Conservation (phyloP, 108 stramenopile genomes). For the Cyclostephanos invisitatus region DNA sequence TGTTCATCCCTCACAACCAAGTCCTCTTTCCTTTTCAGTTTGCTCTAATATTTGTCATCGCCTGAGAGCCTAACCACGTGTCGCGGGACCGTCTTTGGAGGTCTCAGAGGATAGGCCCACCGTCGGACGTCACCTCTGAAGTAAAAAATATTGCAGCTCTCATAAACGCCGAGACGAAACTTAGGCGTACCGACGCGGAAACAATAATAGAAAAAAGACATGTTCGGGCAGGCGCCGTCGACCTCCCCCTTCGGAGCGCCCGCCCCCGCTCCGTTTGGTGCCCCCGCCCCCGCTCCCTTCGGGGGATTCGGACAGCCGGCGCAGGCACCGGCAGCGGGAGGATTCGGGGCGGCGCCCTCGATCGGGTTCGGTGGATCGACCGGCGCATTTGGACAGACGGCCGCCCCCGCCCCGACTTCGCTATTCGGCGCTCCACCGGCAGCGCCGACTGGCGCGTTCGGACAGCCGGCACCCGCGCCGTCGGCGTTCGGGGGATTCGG, state of each 20-base stretch:
- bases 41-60: neutral
- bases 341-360: conserved; percentile 10
- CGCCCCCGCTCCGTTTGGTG: conserved; percentile 44
- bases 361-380: neutral
- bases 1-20: neutral
- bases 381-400: conserved; percentile 18
- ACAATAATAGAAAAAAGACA: conserved; percentile 1
- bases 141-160: too few relatives aligned
- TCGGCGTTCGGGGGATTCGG: conserved; percentile 42
- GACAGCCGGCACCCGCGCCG: conserved; percentile 52
- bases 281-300: conserved; percentile 39
- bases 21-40: neutral
- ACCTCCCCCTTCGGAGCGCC: conserved; percentile 47
- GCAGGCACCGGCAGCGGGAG: neutral
- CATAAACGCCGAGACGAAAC: too few relatives aligned
- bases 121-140: too few relatives aligned
- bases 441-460: conserved; percentile 17
- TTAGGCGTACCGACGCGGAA: neutral
- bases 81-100: neutral
- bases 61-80: neutral
- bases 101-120: too few relatives aligned
- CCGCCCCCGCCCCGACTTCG: conserved; percentile 1
- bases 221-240: conserved; percentile 27
- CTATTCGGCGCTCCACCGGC: conserved; percentile 19
- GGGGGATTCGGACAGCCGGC: conserved; percentile 18